These are phyloP conservation scores for Uronychia setigera DNA, from an alignment of 73 alveolate species.

Conservation along the genomic window DNA sequence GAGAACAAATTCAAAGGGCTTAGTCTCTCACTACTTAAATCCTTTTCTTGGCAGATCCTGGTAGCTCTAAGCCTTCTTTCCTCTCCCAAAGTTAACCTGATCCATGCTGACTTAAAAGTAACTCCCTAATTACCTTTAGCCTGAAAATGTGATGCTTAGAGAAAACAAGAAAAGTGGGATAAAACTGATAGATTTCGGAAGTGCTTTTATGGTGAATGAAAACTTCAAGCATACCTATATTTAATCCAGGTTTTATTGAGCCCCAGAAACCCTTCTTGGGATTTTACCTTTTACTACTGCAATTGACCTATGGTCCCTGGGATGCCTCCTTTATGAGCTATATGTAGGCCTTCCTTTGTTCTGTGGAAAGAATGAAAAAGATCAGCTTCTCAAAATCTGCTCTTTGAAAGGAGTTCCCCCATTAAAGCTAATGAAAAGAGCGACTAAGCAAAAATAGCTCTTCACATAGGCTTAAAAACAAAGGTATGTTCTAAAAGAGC, in stretches of 20 bases:
- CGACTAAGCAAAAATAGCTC: background rate
- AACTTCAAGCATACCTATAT: conserved; percentile 22
- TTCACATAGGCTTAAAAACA: too few relatives aligned
- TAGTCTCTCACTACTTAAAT: background rate
- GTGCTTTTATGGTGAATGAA: background rate
- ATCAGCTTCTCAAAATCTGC: conserved; percentile 65
- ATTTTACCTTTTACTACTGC: conserved; percentile 71
- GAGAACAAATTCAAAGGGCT: conserved; percentile 14
- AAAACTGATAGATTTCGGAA: conserved; percentile 29
- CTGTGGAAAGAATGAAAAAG: conserved; percentile 79
- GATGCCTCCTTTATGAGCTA: conserved; percentile 84
- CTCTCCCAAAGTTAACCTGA: conserved; percentile 5
- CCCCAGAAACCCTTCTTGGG: conserved; percentile 89
- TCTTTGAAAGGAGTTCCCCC: conserved; percentile 75
- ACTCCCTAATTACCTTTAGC: background rate
- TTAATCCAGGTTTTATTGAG: conserved; percentile 71
- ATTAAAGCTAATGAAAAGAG: background rate
- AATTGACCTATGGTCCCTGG: conserved; percentile 88
- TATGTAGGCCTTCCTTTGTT: conserved; percentile 76
- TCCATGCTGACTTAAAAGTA: conserved; percentile 23
- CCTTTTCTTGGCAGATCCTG: conserved; percentile 8
- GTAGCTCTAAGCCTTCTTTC: background rate
- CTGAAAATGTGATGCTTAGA: conserved; percentile 23
- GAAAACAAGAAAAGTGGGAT: background rate
- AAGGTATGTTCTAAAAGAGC: too few relatives aligned